A percentile compares a stretch with the other conserved stretches of the same genome.
Conservation (phyloP, 192 early-diverging fungal genomes). For the Entomortierella beljakovae region DNA sequence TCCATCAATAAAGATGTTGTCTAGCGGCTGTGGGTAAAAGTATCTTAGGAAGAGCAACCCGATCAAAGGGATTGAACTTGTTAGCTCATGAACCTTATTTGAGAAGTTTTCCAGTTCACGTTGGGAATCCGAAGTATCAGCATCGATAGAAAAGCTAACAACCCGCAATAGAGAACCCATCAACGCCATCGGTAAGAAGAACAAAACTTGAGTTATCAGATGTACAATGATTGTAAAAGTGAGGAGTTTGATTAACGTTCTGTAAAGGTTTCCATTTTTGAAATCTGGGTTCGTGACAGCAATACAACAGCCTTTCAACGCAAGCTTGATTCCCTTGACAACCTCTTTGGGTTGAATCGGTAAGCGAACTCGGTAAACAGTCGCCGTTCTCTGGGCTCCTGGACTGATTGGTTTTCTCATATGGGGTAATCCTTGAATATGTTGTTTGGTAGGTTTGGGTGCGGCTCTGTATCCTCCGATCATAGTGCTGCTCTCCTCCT, state of each 20-base stretch:
- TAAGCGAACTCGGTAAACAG: constrained; percentile 25
- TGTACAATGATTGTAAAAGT: constrained; percentile 54
- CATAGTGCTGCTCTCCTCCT: neutral
- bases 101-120: constrained; percentile 39
- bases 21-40: constrained; percentile 68
- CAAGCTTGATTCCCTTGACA: constrained; percentile 54
- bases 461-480: constrained; percentile 24
- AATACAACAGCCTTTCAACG: constrained; percentile 56
- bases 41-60: constrained; percentile 67
- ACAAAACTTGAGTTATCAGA: constrained; percentile 56
- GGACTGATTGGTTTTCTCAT: constrained; percentile 2
- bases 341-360: constrained; percentile 52
- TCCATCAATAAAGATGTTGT: constrained; percentile 68
- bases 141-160: constrained; percentile 12
- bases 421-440: constrained; percentile 25
- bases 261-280: constrained; percentile 55
- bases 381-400: neutral
- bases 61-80: constrained; percentile 59
- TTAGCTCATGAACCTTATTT: constrained; percentile 50
- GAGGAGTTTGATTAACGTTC: constrained; percentile 54
- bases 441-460: constrained; percentile 7
- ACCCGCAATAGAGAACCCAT: constrained; percentile 51
- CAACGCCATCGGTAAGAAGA: constrained; percentile 56
- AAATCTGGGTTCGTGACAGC: constrained; percentile 61
- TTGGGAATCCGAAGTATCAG: constrained; percentile 51